A percentile compares a stretch with the other conserved stretches of the same genome.
phyloP scores from a whole-genome alignment of 176 grass and related monocot species.

The Alopecurus myosuroides region DNA sequence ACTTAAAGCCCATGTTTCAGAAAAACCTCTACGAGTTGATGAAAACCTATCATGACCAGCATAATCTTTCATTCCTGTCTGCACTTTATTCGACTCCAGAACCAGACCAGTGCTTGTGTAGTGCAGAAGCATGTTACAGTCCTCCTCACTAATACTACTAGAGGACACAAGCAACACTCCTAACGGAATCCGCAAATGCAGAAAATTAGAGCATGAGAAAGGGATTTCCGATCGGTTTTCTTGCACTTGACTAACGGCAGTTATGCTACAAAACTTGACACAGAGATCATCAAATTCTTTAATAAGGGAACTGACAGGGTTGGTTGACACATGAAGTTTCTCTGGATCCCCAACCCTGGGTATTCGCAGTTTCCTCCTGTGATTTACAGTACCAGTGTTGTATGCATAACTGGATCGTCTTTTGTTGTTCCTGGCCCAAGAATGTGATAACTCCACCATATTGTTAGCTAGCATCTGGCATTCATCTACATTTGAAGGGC shows the following conservation, averaged over 20 bases:
- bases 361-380: slow-evolving; percentile 39
- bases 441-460: slow-evolving; percentile 56
- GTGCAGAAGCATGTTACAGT: slow-evolving; percentile 43
- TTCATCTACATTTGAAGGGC: slow-evolving; percentile 42
- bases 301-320: slow-evolving; percentile 33
- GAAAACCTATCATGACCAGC: slow-evolving; percentile 6
- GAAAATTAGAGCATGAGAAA: slow-evolving; percentile 33
- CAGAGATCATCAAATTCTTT: slow-evolving; percentile 39
- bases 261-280: slow-evolving; percentile 20
- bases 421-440: slow-evolving; percentile 42
- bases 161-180: slow-evolving; percentile 56
- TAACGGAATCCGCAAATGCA: slow-evolving; percentile 52
- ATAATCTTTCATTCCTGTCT: slow-evolving; percentile 18
- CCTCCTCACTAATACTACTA: slow-evolving; percentile 44
- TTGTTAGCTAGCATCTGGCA: slow-evolving; percentile 37
- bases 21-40: slow-evolving; percentile 8
- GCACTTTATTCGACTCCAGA: slow-evolving; percentile 31
- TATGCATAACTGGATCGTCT: background rate
- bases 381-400: slow-evolving; percentile 18
- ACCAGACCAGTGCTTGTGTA: slow-evolving; percentile 55
- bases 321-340: slow-evolving; percentile 22
- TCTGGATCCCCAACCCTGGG: slow-evolving; percentile 5
- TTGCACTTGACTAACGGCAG: background rate
- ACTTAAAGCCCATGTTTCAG: slow-evolving; percentile 34
- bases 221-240: slow-evolving; percentile 12